Percentiles rank a stretch among this genome's conserved stretches.
Conservation (phyloP, 257 asterid species). For the Mitragyna speciosa region DNA sequence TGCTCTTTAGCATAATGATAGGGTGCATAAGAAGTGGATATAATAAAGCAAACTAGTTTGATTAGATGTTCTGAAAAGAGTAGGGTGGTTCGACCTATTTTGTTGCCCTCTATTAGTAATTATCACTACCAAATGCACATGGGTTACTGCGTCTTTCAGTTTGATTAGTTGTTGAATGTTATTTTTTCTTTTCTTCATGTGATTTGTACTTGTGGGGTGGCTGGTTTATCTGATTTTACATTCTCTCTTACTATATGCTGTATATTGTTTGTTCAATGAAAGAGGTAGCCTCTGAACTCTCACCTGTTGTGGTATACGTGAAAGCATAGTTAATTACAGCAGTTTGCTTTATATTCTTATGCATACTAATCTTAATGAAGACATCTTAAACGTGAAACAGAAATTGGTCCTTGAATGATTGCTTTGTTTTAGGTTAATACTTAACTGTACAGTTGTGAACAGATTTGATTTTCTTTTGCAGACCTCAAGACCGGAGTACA, state of each 20-base stretch:
- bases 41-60: not conserved
- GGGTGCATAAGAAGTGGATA: not conserved
- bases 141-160: not conserved
- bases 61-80: not conserved
- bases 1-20: not conserved
- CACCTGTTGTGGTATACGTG: not conserved
- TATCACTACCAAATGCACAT: not conserved
- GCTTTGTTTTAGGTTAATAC: not conserved
- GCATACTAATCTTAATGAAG: not conserved
- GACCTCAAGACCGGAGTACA: slow-evolving; percentile 96
- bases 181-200: no score
- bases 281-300: not conserved
- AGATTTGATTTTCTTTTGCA: slow-evolving; percentile 27
- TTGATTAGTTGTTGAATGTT: not conserved
- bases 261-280: not conserved
- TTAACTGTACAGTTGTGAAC: not conserved
- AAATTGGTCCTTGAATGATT: not conserved
- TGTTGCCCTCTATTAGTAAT: not conserved
- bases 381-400: not conserved
- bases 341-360: not conserved
- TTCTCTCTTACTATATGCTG: not conserved
- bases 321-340: not conserved
- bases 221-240: not conserved
- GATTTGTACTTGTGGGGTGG: not conserved
- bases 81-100: not conserved